Percentiles rank a stretch among this genome's conserved stretches.
phyloP scores from a whole-genome alignment of 2,329 filamentous ascomycete species.

The Parafenestella ontariensis region DNA sequence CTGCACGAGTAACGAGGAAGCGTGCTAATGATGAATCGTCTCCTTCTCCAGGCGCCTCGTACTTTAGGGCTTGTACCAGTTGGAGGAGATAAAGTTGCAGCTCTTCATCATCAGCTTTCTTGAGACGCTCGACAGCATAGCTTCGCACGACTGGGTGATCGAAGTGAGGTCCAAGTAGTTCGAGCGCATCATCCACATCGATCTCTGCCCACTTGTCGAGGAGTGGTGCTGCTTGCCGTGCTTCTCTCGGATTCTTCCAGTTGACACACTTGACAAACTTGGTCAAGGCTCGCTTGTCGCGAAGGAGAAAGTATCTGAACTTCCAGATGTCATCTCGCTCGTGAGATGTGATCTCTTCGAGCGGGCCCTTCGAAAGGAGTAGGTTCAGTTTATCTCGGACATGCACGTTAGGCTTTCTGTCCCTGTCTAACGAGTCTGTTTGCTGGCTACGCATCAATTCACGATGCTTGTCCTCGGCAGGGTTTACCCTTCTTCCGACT shows the following conservation, averaged over 20 bases:
- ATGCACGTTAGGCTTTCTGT: conserved; percentile 94
- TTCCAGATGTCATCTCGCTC: conserved; percentile 98
- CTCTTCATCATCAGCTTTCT: conserved; percentile 92
- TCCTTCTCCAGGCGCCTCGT: conserved; percentile 60
- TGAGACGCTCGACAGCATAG: conserved; percentile 89
- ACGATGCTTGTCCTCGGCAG: conserved; percentile 92
- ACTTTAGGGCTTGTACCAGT: conserved; percentile 92
- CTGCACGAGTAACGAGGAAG: conserved; percentile 88
- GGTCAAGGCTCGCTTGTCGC: conserved; percentile 85
- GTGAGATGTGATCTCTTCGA: conserved; percentile 83
- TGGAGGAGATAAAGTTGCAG: conserved; percentile 90
- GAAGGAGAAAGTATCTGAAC: conserved; percentile 90
- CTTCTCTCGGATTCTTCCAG: conserved; percentile 86
- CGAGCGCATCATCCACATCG: conserved; percentile 93
- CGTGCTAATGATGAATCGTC: conserved; percentile 86
- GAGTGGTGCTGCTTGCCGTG: conserved; percentile 86
- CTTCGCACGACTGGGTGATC: conserved; percentile 87
- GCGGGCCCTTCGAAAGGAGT: conserved; percentile 91
- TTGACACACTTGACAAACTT: conserved; percentile 99
- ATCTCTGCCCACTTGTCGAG: conserved; percentile 95
- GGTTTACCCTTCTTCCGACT: conserved; percentile 86
- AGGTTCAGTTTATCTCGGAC: conserved; percentile 91
- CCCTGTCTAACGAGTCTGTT: conserved; percentile 92
- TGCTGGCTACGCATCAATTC: conserved; percentile 89
- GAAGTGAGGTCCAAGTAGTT: conserved; percentile 90